A percentile compares a stretch with the other conserved stretches of the same genome.
Conservation (phyloP, 345 rosid species). For the Brassica rapa region DNA sequence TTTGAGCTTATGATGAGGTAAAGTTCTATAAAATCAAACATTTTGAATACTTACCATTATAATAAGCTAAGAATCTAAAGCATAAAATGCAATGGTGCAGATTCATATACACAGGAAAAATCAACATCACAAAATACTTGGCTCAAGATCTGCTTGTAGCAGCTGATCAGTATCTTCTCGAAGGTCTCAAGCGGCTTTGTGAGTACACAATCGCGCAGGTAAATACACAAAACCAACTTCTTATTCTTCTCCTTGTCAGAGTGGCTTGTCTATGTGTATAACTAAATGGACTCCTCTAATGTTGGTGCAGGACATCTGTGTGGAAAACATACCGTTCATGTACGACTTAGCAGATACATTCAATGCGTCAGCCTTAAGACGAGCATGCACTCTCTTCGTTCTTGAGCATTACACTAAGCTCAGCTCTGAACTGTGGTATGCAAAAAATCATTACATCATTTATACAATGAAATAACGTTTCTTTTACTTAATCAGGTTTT, state of each 20-base stretch:
- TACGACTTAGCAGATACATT: slow-evolving; percentile 68
- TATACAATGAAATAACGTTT: too few relatives aligned
- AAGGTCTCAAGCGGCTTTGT: background rate
- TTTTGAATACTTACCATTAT: background rate
- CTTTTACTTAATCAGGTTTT: background rate
- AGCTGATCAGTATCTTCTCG: background rate
- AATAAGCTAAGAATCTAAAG: background rate
- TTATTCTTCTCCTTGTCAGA: too few relatives aligned
- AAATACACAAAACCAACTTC: background rate
- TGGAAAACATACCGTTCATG: slow-evolving; percentile 59
- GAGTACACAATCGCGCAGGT: slow-evolving; percentile 59
- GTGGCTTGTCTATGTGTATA: background rate
- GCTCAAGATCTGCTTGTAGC: slow-evolving; percentile 50
- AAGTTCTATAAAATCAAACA: background rate
- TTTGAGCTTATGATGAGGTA: slow-evolving; percentile 83
- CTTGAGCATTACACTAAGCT: slow-evolving; percentile 56
- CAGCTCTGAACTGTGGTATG: slow-evolving; percentile 62
- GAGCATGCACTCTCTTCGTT: slow-evolving; percentile 67
- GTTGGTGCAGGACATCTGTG: slow-evolving; percentile 53
- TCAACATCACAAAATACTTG: slow-evolving; percentile 45
- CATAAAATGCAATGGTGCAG: slow-evolving; percentile 40
- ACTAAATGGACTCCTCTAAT: background rate
- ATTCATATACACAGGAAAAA: slow-evolving; percentile 71
- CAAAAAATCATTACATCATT: background rate
- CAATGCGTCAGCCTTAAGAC: slow-evolving; percentile 57